phyloP scores from a whole-genome alignment of 192 early-diverging fungal species.

The Anaeromyces robustus region DNA sequence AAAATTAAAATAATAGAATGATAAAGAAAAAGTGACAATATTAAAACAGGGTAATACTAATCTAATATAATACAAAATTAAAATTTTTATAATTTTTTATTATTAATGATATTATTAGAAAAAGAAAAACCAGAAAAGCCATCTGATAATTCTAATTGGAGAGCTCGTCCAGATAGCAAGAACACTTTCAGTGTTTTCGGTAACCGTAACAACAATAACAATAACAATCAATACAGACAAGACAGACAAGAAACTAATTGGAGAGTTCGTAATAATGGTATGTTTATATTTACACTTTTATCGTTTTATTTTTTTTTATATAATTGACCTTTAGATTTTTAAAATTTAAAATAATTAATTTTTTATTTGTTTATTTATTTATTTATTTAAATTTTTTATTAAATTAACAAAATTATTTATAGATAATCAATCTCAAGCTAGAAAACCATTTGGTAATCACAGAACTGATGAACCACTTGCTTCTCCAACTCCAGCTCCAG shows the following conservation, averaged over 20 bases:
- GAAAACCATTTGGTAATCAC: not conserved
- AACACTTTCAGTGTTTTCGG: not conserved
- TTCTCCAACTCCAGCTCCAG: not conserved
- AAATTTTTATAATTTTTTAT: too few relatives aligned
- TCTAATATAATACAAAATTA: too few relatives aligned
- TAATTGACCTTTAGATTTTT: too few relatives aligned
- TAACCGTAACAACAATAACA: not conserved
- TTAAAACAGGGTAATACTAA: too few relatives aligned
- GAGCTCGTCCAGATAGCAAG: not conserved
- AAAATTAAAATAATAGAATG: too few relatives aligned
- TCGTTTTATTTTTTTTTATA: too few relatives aligned
- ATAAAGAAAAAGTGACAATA: too few relatives aligned
- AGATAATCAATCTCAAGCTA: not conserved
- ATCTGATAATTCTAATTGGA: not conserved
- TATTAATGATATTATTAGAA: too few relatives aligned
- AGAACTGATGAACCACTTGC: not conserved
- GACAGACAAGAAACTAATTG: not conserved
- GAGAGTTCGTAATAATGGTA: not conserved
- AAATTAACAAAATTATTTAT: too few relatives aligned
- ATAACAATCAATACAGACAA: not conserved
- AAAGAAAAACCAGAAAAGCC: not conserved
- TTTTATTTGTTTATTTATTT: too few relatives aligned
- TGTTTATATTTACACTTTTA: not conserved
- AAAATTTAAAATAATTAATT: too few relatives aligned
- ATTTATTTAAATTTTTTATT: too few relatives aligned